Evolutionary conservation across 441 rosid genomes (phyloP).

Genomic region (Jatropha multifida): DNA sequence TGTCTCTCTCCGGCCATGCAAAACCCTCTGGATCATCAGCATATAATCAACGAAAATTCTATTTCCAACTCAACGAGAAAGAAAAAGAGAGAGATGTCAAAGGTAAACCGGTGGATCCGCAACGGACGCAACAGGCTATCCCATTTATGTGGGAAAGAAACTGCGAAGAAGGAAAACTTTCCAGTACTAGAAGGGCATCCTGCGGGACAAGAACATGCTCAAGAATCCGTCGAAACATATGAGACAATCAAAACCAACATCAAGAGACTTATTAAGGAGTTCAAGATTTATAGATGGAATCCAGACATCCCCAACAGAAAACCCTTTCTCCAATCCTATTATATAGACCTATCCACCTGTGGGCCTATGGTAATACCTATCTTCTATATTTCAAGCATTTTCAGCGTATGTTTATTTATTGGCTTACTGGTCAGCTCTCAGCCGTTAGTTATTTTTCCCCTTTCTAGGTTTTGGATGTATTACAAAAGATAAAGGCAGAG

Average conservation of each 20-base stretch:
- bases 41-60: background rate
- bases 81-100: slow-evolving; percentile 25
- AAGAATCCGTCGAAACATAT: slow-evolving; percentile 36
- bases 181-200: slow-evolving; percentile 49
- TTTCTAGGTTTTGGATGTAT: slow-evolving; percentile 58
- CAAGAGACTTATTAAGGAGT: slow-evolving; percentile 47
- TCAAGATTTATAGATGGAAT: slow-evolving; percentile 58
- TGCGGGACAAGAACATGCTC: slow-evolving; percentile 47
- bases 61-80: background rate
- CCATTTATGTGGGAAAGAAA: slow-evolving; percentile 14
- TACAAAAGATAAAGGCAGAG: slow-evolving; percentile 65
- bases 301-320: slow-evolving; percentile 45
- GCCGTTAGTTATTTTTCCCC: no score
- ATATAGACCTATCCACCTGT: slow-evolving; percentile 53
- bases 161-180: slow-evolving; percentile 32
- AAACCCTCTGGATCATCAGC: background rate
- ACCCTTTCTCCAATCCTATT: slow-evolving; percentile 56
- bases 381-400: no score
- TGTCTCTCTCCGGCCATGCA: slow-evolving; percentile 8
- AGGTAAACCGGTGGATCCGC: slow-evolving; percentile 27
- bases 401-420: no score
- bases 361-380: slow-evolving; percentile 45
- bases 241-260: slow-evolving; percentile 19
- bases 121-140: slow-evolving; percentile 26
- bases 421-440: no score